These are phyloP conservation scores for Gremmenia infestans DNA, from an alignment of 2,329 filamentous ascomycete genomes.

Conservation along the genomic window DNA sequence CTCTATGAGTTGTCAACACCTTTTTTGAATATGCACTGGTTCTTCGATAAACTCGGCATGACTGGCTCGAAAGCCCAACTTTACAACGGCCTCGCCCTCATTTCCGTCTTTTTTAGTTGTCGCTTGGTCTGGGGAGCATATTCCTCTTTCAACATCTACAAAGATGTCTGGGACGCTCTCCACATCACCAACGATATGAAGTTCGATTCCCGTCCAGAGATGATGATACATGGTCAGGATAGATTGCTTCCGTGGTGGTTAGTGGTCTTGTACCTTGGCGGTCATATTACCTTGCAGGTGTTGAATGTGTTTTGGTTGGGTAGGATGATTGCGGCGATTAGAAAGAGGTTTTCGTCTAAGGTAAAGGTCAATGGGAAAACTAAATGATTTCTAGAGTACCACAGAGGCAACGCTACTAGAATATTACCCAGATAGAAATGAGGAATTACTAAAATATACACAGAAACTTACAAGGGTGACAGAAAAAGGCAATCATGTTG, in stretches of 20 bases:
- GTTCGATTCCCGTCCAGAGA: slow-evolving; percentile 31
- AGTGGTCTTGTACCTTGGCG: slow-evolving; percentile 59
- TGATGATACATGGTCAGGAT: slow-evolving; percentile 36
- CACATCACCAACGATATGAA: slow-evolving; percentile 29
- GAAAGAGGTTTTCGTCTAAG: slow-evolving; percentile 16
- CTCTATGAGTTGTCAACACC: slow-evolving; percentile 81
- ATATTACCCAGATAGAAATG: no score
- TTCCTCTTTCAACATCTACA: slow-evolving; percentile 61
- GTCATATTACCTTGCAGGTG: slow-evolving; percentile 66
- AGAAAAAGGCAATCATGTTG: no score
- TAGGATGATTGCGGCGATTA: slow-evolving; percentile 56
- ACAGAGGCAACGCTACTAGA: no score
- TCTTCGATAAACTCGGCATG: slow-evolving; percentile 76
- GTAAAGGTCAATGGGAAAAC: no score
- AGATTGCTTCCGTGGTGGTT: slow-evolving; percentile 59
- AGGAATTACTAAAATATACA: no score
- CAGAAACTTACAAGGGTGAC: no score
- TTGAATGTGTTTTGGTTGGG: slow-evolving; percentile 79
- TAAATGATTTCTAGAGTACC: no score
- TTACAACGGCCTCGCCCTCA: slow-evolving; percentile 69
- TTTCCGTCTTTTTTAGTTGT: slow-evolving; percentile 68
- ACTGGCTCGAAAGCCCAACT: slow-evolving; percentile 69
- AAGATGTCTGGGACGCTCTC: slow-evolving; percentile 55
- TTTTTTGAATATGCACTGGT: slow-evolving; percentile 85
- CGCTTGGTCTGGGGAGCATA: slow-evolving; percentile 75